A percentile compares a stretch with the other conserved stretches of the same genome.
phyloP scores from a whole-genome alignment of 208 protist genomes.

The Wallacemonas collosoma region DNA sequence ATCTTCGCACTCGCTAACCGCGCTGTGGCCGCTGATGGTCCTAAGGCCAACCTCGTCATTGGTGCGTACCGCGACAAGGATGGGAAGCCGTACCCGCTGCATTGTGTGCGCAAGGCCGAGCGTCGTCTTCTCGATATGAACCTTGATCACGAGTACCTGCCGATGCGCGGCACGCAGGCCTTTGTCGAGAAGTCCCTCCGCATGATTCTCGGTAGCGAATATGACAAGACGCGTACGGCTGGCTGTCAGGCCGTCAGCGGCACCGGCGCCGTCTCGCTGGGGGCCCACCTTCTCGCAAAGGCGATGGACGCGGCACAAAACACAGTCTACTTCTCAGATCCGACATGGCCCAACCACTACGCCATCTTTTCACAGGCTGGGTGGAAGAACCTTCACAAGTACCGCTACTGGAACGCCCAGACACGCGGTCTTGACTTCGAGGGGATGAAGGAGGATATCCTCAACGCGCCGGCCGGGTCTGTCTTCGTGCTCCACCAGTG shows the following conservation, averaged over 20 bases:
- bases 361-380: conserved; percentile 61
- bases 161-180: conserved; percentile 88
- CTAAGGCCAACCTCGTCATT: conserved; percentile 97
- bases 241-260: conserved; percentile 88
- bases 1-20: conserved; percentile 50
- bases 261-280: conserved; percentile 86
- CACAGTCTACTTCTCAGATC: conserved; percentile 79
- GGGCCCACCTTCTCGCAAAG: conserved; percentile 54
- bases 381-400: conserved; percentile 64
- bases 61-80: conserved; percentile 97
- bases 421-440: conserved; percentile 82
- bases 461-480: conserved; percentile 73
- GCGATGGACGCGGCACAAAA: conserved; percentile 35
- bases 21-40: conserved; percentile 45
- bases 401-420: conserved; percentile 81
- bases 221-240: conserved; percentile 56
- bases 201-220: conserved; percentile 92
- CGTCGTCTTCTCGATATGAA: conserved; percentile 57
- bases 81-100: conserved; percentile 93
- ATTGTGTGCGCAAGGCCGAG: conserved; percentile 91
- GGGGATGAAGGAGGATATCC: conserved; percentile 81
- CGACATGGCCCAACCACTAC: conserved; percentile 90
- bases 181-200: conserved; percentile 85
- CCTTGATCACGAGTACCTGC: conserved; percentile 97
- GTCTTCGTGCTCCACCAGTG: conserved; percentile 98